Evolutionary conservation across 2,329 filamentous ascomycete species (phyloP).

Genomic region (Biscogniauxia mediterranea): DNA sequence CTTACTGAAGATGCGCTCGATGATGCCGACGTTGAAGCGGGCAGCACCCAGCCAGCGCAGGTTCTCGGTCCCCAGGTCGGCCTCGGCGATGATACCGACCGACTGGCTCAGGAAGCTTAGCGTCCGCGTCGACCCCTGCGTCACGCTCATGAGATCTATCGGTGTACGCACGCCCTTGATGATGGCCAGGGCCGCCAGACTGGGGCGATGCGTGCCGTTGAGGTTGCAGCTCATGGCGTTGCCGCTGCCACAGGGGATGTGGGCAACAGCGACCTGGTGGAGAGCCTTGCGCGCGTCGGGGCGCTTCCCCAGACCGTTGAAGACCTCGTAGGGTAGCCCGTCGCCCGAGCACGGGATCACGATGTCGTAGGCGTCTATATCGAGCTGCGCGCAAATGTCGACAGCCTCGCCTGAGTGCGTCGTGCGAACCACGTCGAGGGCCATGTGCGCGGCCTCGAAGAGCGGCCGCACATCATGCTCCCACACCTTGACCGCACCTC

Average conservation of each 20-base stretch:
- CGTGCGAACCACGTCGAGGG: constrained; percentile 71
- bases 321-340: constrained; percentile 87
- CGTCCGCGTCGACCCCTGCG: constrained; percentile 70
- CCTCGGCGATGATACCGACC: constrained; percentile 85
- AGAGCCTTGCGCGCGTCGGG: constrained; percentile 73
- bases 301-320: constrained; percentile 84
- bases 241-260: constrained; percentile 89
- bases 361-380: constrained; percentile 79
- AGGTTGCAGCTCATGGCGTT: constrained; percentile 93
- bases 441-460: constrained; percentile 76
- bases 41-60: constrained; percentile 88
- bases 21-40: constrained; percentile 81
- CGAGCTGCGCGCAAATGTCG: constrained; percentile 71
- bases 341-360: constrained; percentile 90
- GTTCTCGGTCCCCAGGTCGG: constrained; percentile 85
- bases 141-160: constrained; percentile 83
- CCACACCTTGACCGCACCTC: constrained; percentile 71
- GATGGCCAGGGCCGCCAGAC: constrained; percentile 75
- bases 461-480: constrained; percentile 74
- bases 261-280: constrained; percentile 73
- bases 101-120: constrained; percentile 91
- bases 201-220: constrained; percentile 74
- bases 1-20: constrained; percentile 73
- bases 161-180: constrained; percentile 85
- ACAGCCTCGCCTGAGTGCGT: constrained; percentile 72